phyloP scores from a whole-genome alignment of 441 rosid genomes.

The Breynia disticha region DNA sequence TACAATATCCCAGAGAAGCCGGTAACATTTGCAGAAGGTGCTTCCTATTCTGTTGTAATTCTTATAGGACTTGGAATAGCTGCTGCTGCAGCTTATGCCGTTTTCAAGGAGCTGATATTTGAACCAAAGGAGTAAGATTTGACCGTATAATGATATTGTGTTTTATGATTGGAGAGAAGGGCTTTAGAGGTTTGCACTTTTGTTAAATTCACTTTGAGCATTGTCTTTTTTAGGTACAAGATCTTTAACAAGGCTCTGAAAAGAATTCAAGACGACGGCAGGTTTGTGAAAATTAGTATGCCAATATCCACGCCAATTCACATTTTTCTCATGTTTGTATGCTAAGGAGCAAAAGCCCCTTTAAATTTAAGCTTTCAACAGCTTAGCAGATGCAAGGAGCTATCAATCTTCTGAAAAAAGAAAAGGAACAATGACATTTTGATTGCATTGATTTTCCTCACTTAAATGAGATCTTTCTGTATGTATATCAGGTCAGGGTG shows the following conservation, averaged over 20 bases:
- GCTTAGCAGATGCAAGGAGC: too few relatives aligned
- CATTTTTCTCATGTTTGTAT: too few relatives aligned
- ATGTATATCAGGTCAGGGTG: conserved; percentile 58
- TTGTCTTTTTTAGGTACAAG: conserved; percentile 48
- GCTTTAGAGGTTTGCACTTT: conserved; percentile 3
- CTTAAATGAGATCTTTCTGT: background rate
- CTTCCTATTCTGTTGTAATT: conserved; percentile 78
- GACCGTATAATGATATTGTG: conserved; percentile 13
- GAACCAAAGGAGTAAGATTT: conserved; percentile 87
- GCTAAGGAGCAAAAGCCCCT: too few relatives aligned
- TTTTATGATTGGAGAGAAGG: background rate
- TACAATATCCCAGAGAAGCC: conserved; percentile 93
- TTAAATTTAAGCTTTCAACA: too few relatives aligned
- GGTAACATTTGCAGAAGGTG: conserved; percentile 85
- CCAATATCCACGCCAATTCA: too few relatives aligned
- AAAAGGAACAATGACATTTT: too few relatives aligned
- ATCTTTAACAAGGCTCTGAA: conserved; percentile 74
- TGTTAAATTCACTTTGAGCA: conserved; percentile 6
- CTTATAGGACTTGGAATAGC: conserved; percentile 93
- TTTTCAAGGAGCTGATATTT: conserved; percentile 83
- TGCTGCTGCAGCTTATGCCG: conserved; percentile 83
- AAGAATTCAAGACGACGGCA: conserved; percentile 90
- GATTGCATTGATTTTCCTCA: too few relatives aligned
- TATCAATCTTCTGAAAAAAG: too few relatives aligned
- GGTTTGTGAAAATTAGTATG: conserved; percentile 35